Conservation (phyloP, 345 rosid species). For the Corchorus capsularis region DNA sequence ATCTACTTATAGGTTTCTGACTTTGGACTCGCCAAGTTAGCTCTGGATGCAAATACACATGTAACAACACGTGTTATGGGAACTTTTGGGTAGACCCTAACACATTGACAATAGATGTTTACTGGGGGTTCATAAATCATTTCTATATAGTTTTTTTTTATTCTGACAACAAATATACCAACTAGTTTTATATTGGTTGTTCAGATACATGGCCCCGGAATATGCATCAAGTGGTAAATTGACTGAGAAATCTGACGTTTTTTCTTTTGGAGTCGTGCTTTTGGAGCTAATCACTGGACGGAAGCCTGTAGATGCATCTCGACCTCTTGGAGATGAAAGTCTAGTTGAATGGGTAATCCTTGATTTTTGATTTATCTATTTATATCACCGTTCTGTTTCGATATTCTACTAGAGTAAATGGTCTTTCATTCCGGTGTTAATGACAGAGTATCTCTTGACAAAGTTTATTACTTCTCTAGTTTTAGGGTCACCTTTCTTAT, state of each 20-base stretch:
- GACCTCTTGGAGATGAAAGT: constrained; percentile 92
- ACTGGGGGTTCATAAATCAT: not conserved
- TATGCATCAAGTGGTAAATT: constrained; percentile 96
- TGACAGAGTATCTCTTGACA: constrained; percentile 5
- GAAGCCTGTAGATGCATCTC: constrained; percentile 90
- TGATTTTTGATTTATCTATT: not conserved
- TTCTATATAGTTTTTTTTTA: constrained; percentile 13
- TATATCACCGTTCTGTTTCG: not conserved
- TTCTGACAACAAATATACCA: not conserved
- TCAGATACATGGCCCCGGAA: constrained; percentile 98
- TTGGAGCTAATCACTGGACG: constrained; percentile 95
- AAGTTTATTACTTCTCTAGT: constrained; percentile 1
- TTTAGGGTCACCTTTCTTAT: not conserved
- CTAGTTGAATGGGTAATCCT: constrained; percentile 89
- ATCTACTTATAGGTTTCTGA: constrained; percentile 82
- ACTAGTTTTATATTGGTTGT: constrained; percentile 20
- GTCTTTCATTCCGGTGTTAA: not conserved
- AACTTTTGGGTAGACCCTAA: constrained; percentile 78
- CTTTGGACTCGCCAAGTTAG: constrained; percentile 96
- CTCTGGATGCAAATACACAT: constrained; percentile 82
- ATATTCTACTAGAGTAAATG: constrained; percentile 7
- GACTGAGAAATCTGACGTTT: constrained; percentile 94
- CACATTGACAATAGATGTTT: constrained; percentile 17
- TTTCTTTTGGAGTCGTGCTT: constrained; percentile 92
- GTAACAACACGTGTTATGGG: constrained; percentile 96